A percentile compares a stretch with the other conserved stretches of the same genome.
Evolutionary conservation across 2,329 filamentous ascomycete genomes (phyloP).

Genomic region (Cucurbitaria berberidis): DNA sequence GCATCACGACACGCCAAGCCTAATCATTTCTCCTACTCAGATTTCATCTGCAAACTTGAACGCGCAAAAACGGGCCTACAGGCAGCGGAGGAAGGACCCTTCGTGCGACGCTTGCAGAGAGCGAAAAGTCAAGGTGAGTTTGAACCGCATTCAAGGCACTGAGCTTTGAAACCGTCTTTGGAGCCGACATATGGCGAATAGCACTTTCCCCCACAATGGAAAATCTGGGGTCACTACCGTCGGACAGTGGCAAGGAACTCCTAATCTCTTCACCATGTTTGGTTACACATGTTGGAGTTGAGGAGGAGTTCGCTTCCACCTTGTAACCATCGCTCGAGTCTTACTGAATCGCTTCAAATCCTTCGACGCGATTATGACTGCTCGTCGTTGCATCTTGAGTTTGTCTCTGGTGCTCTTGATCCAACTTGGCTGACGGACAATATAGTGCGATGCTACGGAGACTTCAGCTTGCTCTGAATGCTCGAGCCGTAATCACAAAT

Average conservation of each 20-base stretch:
- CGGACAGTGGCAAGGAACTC: not conserved
- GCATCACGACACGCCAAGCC: conserved; percentile 36
- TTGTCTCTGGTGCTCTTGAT: not conserved
- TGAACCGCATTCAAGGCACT: not conserved
- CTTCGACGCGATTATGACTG: not conserved
- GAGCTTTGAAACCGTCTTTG: not conserved
- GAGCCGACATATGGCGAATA: not conserved
- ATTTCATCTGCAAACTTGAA: conserved; percentile 62
- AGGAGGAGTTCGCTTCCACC: not conserved
- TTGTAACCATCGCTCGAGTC: not conserved
- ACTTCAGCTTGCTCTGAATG: conserved; percentile 97
- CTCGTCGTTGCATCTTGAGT: not conserved
- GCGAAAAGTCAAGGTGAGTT: conserved; percentile 67
- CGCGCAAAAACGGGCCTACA: conserved; percentile 89
- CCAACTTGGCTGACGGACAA: conserved; percentile 17
- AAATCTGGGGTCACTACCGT: not conserved
- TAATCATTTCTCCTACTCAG: conserved; percentile 52
- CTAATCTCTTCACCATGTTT: too few species aligned
- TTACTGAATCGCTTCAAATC: not conserved
- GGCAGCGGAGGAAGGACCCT: conserved; percentile 92
- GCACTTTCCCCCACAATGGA: not conserved
- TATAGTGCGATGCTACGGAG: conserved; percentile 89
- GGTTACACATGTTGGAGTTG: not conserved
- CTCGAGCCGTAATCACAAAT: conserved; percentile 94
- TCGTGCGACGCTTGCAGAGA: conserved; percentile 98